Evolutionary conservation across 805 yeast species (phyloP).

Genomic region (Starmerella floricola): DNA sequence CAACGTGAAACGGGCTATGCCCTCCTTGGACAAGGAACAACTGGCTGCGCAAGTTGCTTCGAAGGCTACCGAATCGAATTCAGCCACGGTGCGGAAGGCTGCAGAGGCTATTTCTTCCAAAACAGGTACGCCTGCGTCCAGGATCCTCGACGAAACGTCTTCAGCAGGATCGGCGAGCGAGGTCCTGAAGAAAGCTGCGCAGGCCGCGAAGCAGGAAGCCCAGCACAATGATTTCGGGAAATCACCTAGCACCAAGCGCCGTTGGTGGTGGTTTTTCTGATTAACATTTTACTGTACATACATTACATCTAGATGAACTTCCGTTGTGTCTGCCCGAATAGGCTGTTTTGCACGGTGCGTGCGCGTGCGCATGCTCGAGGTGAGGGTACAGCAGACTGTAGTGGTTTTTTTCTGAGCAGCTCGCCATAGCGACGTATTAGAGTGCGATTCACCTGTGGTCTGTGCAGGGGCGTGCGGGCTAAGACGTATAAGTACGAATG

Average conservation of each 20-base stretch:
- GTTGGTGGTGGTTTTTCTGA: conserved; percentile 10
- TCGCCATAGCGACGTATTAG: no score
- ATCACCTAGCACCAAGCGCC: conserved; percentile 3
- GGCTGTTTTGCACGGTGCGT: no score
- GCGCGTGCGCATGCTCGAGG: no score
- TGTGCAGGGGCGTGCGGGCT: not conserved
- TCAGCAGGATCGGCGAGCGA: not conserved
- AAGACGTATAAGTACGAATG: not conserved
- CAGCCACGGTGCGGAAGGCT: conserved; percentile 9
- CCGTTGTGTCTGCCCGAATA: no score
- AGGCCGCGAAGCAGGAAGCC: not conserved
- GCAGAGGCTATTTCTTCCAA: conserved; percentile 5
- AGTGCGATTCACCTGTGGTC: not conserved
- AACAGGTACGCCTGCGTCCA: not conserved
- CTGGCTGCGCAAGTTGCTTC: conserved; percentile 13
- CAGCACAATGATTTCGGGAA: conserved; percentile 5
- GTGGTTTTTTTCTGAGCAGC: no score
- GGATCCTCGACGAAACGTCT: conserved; percentile 4
- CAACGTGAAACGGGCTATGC: conserved; percentile 42
- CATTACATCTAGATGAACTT: no score
- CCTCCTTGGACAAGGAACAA: conserved; percentile 17
- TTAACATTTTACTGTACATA: not conserved
- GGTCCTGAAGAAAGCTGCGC: conserved; percentile 1
- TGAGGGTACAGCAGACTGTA: no score
- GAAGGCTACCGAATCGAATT: conserved; percentile 6